These are phyloP conservation scores for Leptosphaerulina australis DNA, from an alignment of 2,329 filamentous ascomycete species.

Conservation along the genomic window DNA sequence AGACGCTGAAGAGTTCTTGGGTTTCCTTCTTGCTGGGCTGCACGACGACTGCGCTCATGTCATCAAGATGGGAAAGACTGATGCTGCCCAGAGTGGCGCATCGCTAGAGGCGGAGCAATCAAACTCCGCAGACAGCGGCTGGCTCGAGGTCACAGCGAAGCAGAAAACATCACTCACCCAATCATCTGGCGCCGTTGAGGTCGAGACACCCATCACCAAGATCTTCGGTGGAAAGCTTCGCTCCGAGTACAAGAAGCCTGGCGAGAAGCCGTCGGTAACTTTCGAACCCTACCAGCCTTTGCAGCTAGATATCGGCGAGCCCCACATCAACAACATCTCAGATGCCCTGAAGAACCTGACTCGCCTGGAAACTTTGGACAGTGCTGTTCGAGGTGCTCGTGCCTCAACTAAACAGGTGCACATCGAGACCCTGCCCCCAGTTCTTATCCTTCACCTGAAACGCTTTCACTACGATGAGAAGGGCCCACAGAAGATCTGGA, in stretches of 20 bases:
- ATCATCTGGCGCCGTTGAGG: constrained; percentile 74
- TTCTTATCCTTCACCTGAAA: constrained; percentile 93
- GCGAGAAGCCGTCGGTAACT: constrained; percentile 88
- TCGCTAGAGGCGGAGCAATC: constrained; percentile 55
- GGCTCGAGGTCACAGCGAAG: constrained; percentile 92
- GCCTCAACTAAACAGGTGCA: constrained; percentile 91
- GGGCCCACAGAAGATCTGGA: constrained; percentile 97
- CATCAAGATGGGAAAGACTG: constrained; percentile 61
- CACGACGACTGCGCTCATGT: constrained; percentile 89
- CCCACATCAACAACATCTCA: constrained; percentile 85
- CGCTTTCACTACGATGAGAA: constrained; percentile 94
- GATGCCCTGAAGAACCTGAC: constrained; percentile 89
- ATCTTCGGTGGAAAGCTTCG: constrained; percentile 93
- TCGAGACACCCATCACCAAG: constrained; percentile 84
- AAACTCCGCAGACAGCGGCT: constrained; percentile 67
- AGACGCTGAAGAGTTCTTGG: constrained; percentile 96
- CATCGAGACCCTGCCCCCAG: constrained; percentile 87
- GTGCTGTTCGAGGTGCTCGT: constrained; percentile 76
- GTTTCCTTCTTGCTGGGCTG: constrained; percentile 87
- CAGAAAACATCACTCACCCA: constrained; percentile 87
- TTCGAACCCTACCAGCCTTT: constrained; percentile 92
- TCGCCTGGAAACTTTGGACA: constrained; percentile 80
- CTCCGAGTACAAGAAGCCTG: constrained; percentile 85
- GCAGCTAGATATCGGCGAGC: constrained; percentile 89
- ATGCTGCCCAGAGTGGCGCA: constrained; percentile 36